A percentile compares a stretch with the other conserved stretches of the same genome.
Evolutionary conservation across 352 stramenopile species (phyloP).

Genomic region (Phytopythium montanum): DNA sequence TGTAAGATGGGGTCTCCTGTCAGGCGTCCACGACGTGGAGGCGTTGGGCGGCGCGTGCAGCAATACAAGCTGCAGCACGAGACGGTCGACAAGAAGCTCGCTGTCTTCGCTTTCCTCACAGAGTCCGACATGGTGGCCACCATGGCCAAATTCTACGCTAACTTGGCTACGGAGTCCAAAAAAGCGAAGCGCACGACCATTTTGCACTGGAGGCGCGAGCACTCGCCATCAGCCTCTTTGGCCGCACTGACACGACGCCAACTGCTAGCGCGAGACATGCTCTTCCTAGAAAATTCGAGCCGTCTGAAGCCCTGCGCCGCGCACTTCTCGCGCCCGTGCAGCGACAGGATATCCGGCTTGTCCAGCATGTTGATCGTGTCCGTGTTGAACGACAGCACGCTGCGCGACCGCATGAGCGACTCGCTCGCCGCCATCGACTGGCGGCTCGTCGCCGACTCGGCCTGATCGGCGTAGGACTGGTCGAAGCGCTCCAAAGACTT

Average conservation of each 20-base stretch:
- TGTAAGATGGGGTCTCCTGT: too few species aligned
- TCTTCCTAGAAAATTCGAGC: slow-evolving; percentile 76
- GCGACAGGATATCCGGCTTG: slow-evolving; percentile 71
- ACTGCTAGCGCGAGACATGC: slow-evolving; percentile 70
- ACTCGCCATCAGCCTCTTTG: slow-evolving; percentile 26
- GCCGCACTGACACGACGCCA: slow-evolving; percentile 52
- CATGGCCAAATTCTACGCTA: background rate
- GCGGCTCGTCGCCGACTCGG: slow-evolving; percentile 28
- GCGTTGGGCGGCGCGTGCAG: background rate
- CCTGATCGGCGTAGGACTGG: slow-evolving; percentile 57
- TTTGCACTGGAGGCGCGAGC: background rate
- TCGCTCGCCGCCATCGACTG: slow-evolving; percentile 73
- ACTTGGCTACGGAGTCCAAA: background rate
- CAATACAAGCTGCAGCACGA: background rate
- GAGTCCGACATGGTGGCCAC: background rate
- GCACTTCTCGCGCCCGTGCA: slow-evolving; percentile 61
- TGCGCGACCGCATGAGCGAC: slow-evolving; percentile 65
- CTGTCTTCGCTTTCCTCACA: background rate
- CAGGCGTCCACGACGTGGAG: too few species aligned
- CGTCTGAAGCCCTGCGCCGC: slow-evolving; percentile 72
- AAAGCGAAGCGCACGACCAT: slow-evolving; percentile 3
- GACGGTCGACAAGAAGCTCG: background rate
- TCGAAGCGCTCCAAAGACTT: slow-evolving; percentile 66
- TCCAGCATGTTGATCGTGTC: slow-evolving; percentile 80
- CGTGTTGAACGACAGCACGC: slow-evolving; percentile 76